These are phyloP conservation scores for Trichoderma koningiopsis DNA, from an alignment of 2,329 filamentous ascomycete genomes.

Conservation along the genomic window DNA sequence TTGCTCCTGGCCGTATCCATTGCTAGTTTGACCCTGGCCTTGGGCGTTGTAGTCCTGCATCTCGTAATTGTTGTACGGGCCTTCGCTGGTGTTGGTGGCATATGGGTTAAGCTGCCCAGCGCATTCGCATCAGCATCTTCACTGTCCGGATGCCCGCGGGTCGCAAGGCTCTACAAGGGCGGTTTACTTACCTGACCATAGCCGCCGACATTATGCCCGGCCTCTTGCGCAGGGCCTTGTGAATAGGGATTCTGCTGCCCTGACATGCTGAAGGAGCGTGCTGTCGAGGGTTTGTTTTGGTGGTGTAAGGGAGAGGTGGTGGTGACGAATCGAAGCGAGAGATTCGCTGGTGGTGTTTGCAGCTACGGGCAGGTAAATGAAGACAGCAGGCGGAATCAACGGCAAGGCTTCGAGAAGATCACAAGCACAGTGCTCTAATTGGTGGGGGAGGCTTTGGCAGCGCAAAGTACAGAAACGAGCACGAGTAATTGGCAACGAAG, in stretches of 20 bases:
- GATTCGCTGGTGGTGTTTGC: slow-evolving; percentile 6
- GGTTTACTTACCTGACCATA: slow-evolving; percentile 30
- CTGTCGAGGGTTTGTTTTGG: neutral
- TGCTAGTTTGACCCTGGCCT: neutral
- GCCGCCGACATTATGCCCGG: slow-evolving; percentile 25
- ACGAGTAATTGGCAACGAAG: slow-evolving; percentile 8
- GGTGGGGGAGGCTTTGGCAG: slow-evolving; percentile 1
- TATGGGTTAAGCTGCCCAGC: slow-evolving; percentile 29
- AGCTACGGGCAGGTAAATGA: slow-evolving; percentile 3
- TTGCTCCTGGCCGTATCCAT: slow-evolving; percentile 27
- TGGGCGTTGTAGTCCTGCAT: slow-evolving; percentile 54
- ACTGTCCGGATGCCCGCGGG: neutral
- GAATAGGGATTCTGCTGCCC: slow-evolving; percentile 33
- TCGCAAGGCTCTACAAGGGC: neutral
- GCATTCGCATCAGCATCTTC: slow-evolving; percentile 12
- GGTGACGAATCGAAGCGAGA: slow-evolving; percentile 15
- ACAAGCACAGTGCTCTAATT: slow-evolving; percentile 18
- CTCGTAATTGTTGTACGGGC: slow-evolving; percentile 56
- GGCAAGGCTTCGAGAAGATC: slow-evolving; percentile 23
- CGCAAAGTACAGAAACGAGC: neutral
- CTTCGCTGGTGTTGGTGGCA: slow-evolving; percentile 49
- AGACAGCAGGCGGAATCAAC: slow-evolving; percentile 9
- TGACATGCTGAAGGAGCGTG: slow-evolving; percentile 30
- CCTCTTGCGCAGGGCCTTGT: slow-evolving; percentile 30
- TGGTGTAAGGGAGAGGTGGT: slow-evolving; percentile 4